Percentiles rank a stretch among this genome's conserved stretches.
phyloP scores from a whole-genome alignment of 2,329 filamentous ascomycete genomes.

The Colletotrichum sp. region DNA sequence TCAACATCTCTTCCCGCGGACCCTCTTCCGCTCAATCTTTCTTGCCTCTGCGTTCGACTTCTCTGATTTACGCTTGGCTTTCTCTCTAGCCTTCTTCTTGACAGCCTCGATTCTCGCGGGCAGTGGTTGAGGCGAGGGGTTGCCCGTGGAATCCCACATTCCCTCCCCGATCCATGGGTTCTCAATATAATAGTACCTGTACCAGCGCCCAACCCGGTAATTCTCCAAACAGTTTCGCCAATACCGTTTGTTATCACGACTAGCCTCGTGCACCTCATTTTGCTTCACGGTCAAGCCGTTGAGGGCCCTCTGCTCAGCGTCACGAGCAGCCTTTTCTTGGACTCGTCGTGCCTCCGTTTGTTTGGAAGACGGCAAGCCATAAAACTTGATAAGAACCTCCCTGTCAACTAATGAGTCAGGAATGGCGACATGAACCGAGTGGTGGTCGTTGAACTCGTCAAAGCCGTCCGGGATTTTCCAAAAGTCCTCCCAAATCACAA shows the following conservation, averaged over 20 bases:
- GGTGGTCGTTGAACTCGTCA: not conserved
- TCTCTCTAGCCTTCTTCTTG: not conserved
- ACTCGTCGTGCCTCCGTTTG: not conserved
- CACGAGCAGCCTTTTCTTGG: not conserved
- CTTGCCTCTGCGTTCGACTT: not conserved
- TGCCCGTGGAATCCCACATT: not conserved
- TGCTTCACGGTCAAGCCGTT: not conserved
- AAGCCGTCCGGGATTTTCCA: not conserved
- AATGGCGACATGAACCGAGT: too few relatives aligned
- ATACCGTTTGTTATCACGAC: not conserved
- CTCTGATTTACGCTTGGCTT: not conserved
- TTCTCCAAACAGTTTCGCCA: not conserved
- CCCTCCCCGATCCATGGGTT: not conserved
- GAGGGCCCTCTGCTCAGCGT: not conserved
- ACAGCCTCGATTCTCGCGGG: not conserved
- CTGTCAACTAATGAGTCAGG: too few relatives aligned
- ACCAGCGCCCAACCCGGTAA: not conserved
- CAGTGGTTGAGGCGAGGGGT: not conserved
- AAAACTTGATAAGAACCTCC: not conserved
- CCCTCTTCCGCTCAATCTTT: not conserved
- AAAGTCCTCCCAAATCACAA: not conserved
- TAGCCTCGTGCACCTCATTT: not conserved
- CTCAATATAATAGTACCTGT: not conserved
- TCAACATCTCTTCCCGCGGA: not conserved
- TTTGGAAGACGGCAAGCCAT: not conserved